Conservation (phyloP, 768 basidiomycete genomes). For the Artomyces pyxidatus region DNA sequence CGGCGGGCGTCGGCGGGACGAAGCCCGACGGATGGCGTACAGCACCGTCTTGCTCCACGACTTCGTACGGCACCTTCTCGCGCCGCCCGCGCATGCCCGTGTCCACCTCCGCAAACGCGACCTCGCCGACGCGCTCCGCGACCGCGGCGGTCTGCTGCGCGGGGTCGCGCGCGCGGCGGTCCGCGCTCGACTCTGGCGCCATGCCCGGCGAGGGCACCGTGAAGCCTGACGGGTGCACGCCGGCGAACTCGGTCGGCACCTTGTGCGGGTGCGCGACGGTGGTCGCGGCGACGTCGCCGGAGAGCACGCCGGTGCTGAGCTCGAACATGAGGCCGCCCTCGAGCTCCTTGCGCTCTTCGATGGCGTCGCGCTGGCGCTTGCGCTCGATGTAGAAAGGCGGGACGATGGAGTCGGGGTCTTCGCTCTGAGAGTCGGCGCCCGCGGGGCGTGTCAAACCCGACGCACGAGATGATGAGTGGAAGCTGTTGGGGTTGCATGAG, state of each 20-base stretch:
- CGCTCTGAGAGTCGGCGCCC: too few relatives aligned
- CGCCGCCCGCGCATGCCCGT: constrained; percentile 5
- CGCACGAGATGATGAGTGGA: background rate
- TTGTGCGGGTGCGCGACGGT: constrained; percentile 19
- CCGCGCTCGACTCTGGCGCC: background rate
- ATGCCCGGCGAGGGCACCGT: constrained; percentile 1
- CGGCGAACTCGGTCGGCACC: constrained; percentile 22
- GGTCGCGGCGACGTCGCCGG: constrained; percentile 20
- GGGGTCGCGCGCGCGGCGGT: background rate
- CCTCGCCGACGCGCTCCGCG: background rate
- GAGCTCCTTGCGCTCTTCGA: constrained; percentile 18
- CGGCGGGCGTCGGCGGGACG: constrained; percentile 32
- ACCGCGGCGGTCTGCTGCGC: background rate
- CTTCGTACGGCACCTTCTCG: constrained; percentile 37
- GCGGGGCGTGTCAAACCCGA: too few relatives aligned
- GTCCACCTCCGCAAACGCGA: background rate
- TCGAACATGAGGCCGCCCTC: constrained; percentile 22
- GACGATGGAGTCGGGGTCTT: constrained; percentile 14
- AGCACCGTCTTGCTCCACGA: constrained; percentile 29
- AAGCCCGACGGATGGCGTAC: constrained; percentile 36
- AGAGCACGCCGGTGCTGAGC: constrained; percentile 19
- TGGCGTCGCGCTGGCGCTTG: constrained; percentile 16
- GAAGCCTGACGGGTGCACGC: background rate
- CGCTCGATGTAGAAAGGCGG: constrained; percentile 19
- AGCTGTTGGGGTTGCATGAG: background rate